A percentile compares a stretch with the other conserved stretches of the same genome.
Conservation (phyloP, 306 rosid genomes). For the Vigna reflexopilosa region DNA sequence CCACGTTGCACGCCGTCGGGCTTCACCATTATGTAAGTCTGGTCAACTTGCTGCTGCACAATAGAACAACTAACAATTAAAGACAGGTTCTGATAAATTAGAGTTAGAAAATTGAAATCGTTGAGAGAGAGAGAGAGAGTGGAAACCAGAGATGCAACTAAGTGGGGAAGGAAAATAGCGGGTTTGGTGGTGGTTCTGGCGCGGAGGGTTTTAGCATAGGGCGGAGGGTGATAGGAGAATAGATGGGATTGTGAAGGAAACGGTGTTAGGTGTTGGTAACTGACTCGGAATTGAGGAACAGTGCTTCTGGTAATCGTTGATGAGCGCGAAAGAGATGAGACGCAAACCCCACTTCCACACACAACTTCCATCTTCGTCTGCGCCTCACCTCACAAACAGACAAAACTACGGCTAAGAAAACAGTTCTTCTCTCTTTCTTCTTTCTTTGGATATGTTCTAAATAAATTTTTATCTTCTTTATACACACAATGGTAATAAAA, state of each 20-base stretch:
- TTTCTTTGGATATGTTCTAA: too few species aligned
- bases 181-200: slow-evolving; percentile 47
- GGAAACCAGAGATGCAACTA: slow-evolving; percentile 82
- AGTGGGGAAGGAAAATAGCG: slow-evolving; percentile 76
- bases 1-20: slow-evolving; percentile 99
- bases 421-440: background rate
- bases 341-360: slow-evolving; percentile 58
- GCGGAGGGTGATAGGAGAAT: slow-evolving; percentile 51
- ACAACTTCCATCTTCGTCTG: slow-evolving; percentile 56
- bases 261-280: slow-evolving; percentile 61
- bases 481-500: too few species aligned
- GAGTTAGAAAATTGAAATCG: background rate
- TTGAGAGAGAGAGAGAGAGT: background rate
- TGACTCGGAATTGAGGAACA: slow-evolving; percentile 37
- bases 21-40: slow-evolving; percentile 94
- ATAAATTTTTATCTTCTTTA: too few species aligned
- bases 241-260: slow-evolving; percentile 74
- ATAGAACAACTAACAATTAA: slow-evolving; percentile 6
- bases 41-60: slow-evolving; percentile 84
- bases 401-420: background rate
- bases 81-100: slow-evolving; percentile 24
- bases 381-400: background rate
- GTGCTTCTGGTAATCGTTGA: slow-evolving; percentile 19
- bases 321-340: slow-evolving; percentile 53
- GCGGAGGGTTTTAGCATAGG: slow-evolving; percentile 55